A percentile compares a stretch with the other conserved stretches of the same genome.
Conservation (phyloP, 1,139 yeast genomes). For the Wickerhamomyces sp. region DNA sequence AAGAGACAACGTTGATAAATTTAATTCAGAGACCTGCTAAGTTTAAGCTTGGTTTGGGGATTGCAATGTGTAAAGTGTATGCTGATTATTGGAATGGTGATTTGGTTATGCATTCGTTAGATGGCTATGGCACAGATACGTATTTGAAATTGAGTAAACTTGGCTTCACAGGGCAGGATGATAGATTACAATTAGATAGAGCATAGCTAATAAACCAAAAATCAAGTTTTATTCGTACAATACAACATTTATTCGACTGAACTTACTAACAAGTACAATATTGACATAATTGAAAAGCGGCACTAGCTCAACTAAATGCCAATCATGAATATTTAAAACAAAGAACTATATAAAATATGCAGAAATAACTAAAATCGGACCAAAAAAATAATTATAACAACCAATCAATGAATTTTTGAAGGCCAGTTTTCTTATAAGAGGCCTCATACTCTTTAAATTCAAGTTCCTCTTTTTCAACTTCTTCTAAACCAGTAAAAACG, state of each 20-base stretch:
- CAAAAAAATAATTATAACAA: conserved; percentile 11
- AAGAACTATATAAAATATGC: background rate
- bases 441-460: background rate
- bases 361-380: background rate
- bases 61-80: conserved; percentile 87
- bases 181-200: conserved; percentile 65
- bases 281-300: too few species aligned
- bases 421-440: conserved; percentile 4
- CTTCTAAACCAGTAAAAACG: conserved; percentile 46
- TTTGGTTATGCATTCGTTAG: conserved; percentile 72
- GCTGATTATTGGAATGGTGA: conserved; percentile 97
- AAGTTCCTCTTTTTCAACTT: conserved; percentile 33
- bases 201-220: conserved; percentile 33
- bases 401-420: conserved; percentile 23
- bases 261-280: too few species aligned
- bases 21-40: conserved; percentile 71
- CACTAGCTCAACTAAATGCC: too few species aligned
- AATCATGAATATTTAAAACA: background rate
- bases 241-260: too few species aligned
- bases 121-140: conserved; percentile 91
- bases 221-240: background rate
- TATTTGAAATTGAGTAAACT: conserved; percentile 72
- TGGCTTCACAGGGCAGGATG: conserved; percentile 52
- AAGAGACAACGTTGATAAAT: conserved; percentile 41
- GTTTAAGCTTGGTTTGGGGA: conserved; percentile 75